phyloP scores from a whole-genome alignment of 2,329 filamentous ascomycete species.

The Apiospora sp. region DNA sequence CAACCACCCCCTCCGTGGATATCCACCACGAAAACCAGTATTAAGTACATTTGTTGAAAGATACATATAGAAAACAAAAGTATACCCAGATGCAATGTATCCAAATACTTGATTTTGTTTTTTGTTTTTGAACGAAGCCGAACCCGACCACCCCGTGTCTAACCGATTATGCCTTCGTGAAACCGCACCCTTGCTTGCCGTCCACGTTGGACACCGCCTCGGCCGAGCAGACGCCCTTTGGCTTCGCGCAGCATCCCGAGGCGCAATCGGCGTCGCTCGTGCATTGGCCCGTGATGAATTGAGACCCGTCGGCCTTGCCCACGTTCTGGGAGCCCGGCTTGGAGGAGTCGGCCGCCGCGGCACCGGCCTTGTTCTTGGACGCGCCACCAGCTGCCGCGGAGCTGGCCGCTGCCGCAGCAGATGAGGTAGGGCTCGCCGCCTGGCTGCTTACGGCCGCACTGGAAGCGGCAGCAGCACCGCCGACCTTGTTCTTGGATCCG shows the following conservation, averaged over 20 bases:
- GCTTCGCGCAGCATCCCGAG: slow-evolving; percentile 36
- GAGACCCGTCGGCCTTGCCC: slow-evolving; percentile 34
- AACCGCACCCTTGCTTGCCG: slow-evolving; percentile 39
- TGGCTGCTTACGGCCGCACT: background rate
- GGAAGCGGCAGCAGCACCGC: slow-evolving; percentile 11
- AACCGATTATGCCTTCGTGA: slow-evolving; percentile 14
- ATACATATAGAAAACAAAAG: no score
- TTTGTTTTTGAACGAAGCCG: no score
- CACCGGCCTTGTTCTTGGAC: background rate
- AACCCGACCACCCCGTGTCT: background rate
- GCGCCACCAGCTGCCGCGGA: slow-evolving; percentile 16
- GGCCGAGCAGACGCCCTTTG: slow-evolving; percentile 38
- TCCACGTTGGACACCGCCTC: slow-evolving; percentile 33
- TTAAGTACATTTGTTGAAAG: background rate
- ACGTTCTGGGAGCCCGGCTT: slow-evolving; percentile 38
- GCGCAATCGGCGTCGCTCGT: slow-evolving; percentile 41
- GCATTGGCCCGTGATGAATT: slow-evolving; percentile 44
- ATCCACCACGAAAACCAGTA: background rate
- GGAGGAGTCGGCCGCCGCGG: slow-evolving; percentile 25
- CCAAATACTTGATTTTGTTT: no score
- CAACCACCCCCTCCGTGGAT: background rate
- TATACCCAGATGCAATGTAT: no score
- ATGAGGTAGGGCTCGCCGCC: background rate
- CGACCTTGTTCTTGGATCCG: background rate
- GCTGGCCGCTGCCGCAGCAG: background rate